phyloP scores from a whole-genome alignment of 2,329 filamentous ascomycete genomes.

The Aspergillus candidus region DNA sequence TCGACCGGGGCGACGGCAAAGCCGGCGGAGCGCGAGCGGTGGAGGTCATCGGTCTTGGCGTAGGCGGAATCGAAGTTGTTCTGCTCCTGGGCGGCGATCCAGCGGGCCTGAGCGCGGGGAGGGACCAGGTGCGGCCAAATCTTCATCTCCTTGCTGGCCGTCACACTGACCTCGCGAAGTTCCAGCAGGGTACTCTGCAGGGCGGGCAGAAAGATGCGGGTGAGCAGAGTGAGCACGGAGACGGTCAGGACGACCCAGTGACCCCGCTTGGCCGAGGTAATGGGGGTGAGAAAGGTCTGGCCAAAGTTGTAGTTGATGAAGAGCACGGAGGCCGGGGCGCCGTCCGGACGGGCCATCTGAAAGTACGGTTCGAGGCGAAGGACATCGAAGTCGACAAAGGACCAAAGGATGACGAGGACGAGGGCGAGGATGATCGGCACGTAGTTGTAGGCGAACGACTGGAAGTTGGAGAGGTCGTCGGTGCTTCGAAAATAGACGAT shows the following conservation, averaged over 20 bases:
- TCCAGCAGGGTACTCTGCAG: conserved; percentile 29
- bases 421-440: conserved; percentile 41
- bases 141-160: conserved; percentile 18
- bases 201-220: conserved; percentile 29
- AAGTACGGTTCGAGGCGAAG: conserved; percentile 47
- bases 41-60: conserved; percentile 13
- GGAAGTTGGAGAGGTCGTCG: conserved; percentile 19
- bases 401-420: conserved; percentile 43
- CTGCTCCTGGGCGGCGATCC: conserved; percentile 26
- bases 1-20: conserved; percentile 30
- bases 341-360: conserved; percentile 30
- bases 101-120: conserved; percentile 23
- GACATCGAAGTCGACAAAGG: conserved; percentile 46
- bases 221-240: conserved; percentile 26
- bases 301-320: conserved; percentile 35
- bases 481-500: conserved; percentile 27
- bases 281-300: conserved; percentile 30
- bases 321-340: conserved; percentile 27
- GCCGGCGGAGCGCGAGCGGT: conserved; percentile 21
- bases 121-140: conserved; percentile 26
- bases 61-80: conserved; percentile 19
- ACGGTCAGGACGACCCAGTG: conserved; percentile 30
- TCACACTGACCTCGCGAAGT: conserved; percentile 22
- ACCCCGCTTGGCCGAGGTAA: conserved; percentile 24
- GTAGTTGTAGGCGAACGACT: conserved; percentile 35